Evolutionary conservation across 1,284 basidiomycete species (phyloP).

Genomic region (Porodaedalea pini): DNA sequence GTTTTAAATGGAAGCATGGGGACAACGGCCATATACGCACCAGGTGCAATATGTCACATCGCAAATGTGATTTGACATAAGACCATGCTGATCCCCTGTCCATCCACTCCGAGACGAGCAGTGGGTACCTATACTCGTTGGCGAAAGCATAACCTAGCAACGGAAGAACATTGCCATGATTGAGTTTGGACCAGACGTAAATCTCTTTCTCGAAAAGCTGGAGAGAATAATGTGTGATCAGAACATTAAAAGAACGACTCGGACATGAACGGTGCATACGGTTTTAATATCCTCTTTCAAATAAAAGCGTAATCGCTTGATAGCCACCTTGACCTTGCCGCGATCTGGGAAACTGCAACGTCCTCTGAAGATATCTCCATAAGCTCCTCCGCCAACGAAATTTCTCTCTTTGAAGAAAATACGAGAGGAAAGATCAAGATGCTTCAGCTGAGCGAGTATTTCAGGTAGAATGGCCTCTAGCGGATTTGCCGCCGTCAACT

Average conservation of each 20-base stretch:
- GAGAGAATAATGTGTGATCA: neutral
- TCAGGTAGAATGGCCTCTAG: neutral
- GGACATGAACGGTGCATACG: neutral
- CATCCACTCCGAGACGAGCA: constrained; percentile 16
- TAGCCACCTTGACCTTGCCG: neutral
- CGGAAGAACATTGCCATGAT: constrained; percentile 4
- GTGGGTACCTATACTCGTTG: constrained; percentile 5
- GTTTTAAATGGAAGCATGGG: neutral
- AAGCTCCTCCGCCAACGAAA: constrained; percentile 4
- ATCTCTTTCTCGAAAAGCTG: constrained; percentile 11
- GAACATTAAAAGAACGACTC: neutral
- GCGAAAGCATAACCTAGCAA: constrained; percentile 10
- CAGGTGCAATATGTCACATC: neutral
- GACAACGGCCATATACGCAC: neutral
- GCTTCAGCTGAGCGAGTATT: constrained; percentile 1
- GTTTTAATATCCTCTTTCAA: constrained; percentile 9
- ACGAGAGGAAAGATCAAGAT: neutral
- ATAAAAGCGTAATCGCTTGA: constrained; percentile 11
- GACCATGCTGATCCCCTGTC: constrained; percentile 5
- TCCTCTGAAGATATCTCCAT: constrained; percentile 3
- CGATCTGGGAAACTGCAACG: neutral
- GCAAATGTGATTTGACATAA: neutral
- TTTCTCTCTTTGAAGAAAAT: neutral
- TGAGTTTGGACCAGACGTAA: constrained; percentile 13
- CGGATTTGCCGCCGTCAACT: neutral